phyloP scores from a whole-genome alignment of 2,329 filamentous ascomycete species.

The Endothia cerciana region DNA sequence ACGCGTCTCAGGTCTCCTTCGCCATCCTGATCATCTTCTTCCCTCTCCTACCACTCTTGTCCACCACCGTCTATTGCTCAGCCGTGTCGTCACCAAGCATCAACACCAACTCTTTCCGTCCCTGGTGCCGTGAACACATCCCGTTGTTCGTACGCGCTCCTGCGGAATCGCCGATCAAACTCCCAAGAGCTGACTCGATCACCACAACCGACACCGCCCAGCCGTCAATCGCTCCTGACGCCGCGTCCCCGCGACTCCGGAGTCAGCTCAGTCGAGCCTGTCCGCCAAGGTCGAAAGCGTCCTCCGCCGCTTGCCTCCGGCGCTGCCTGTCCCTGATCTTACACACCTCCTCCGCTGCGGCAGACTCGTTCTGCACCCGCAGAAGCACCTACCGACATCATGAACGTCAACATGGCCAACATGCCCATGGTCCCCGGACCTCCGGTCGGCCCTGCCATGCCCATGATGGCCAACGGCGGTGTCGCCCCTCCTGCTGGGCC shows the following conservation, averaged over 20 bases:
- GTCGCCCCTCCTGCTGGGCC: conserved; percentile 40
- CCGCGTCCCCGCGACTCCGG: conserved; percentile 21
- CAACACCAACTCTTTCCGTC: not conserved
- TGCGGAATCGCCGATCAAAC: conserved; percentile 7
- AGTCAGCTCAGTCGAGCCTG: conserved; percentile 10
- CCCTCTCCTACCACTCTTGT: not conserved
- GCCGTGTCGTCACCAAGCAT: not conserved
- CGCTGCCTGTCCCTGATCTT: conserved; percentile 21
- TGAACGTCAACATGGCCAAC: conserved; percentile 69
- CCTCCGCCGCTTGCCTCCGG: conserved; percentile 1
- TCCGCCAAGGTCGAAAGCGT: conserved; percentile 17
- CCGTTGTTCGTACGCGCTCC: conserved; percentile 1
- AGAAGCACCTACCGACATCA: conserved; percentile 39
- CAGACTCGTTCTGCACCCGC: conserved; percentile 46
- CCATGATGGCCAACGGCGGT: conserved; percentile 68
- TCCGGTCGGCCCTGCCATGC: conserved; percentile 65
- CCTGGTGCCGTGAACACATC: not conserved
- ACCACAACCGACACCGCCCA: conserved; percentile 21
- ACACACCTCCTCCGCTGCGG: conserved; percentile 29
- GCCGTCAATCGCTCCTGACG: conserved; percentile 16
- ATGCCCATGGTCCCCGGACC: conserved; percentile 70
- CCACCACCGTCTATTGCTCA: not conserved
- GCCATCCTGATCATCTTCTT: not conserved
- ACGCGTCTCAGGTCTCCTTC: conserved; percentile 4
- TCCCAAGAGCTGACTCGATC: conserved; percentile 29